Evolutionary conservation across 1,284 basidiomycete genomes (phyloP).

Genomic region (Pseudozyma flocculosa): DNA sequence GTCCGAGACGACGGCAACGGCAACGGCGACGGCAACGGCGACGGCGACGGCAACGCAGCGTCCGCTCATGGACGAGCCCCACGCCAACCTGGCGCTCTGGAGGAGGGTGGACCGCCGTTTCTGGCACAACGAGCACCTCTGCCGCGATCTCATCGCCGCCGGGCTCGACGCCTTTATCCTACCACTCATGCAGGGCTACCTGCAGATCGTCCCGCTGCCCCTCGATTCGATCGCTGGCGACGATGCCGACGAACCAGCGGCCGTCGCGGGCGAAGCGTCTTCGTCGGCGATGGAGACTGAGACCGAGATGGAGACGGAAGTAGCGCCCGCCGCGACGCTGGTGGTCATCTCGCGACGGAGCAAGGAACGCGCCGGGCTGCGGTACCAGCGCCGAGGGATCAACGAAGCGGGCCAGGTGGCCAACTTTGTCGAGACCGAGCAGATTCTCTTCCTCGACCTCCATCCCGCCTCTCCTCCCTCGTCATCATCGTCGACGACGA

Average conservation of each 20-base stretch:
- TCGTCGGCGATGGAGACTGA: too few relatives aligned
- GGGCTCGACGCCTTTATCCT: slow-evolving; percentile 72
- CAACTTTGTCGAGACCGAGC: slow-evolving; percentile 97
- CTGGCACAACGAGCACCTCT: slow-evolving; percentile 86
- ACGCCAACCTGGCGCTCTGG: slow-evolving; percentile 74
- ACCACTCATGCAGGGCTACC: slow-evolving; percentile 86
- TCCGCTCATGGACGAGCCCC: slow-evolving; percentile 73
- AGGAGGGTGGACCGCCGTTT: slow-evolving; percentile 76
- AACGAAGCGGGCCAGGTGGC: slow-evolving; percentile 97
- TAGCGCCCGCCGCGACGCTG: slow-evolving; percentile 62
- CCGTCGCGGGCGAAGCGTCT: background rate
- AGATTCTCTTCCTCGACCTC: slow-evolving; percentile 66
- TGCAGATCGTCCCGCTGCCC: slow-evolving; percentile 62
- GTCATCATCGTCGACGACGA: too few relatives aligned
- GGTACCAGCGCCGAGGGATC: slow-evolving; percentile 94
- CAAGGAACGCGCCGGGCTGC: slow-evolving; percentile 91
- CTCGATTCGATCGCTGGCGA: slow-evolving; percentile 1
- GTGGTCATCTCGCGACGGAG: slow-evolving; percentile 80
- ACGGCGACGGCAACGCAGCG: too few relatives aligned
- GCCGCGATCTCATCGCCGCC: slow-evolving; percentile 63
- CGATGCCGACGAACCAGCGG: background rate
- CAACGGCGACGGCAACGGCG: background rate
- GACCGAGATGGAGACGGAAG: background rate
- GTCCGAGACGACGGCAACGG: background rate
- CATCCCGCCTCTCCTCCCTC: too few relatives aligned